A percentile compares a stretch with the other conserved stretches of the same genome.
phyloP scores from a whole-genome alignment of 208 protist genomes.

The Crithidia thermophila region DNA sequence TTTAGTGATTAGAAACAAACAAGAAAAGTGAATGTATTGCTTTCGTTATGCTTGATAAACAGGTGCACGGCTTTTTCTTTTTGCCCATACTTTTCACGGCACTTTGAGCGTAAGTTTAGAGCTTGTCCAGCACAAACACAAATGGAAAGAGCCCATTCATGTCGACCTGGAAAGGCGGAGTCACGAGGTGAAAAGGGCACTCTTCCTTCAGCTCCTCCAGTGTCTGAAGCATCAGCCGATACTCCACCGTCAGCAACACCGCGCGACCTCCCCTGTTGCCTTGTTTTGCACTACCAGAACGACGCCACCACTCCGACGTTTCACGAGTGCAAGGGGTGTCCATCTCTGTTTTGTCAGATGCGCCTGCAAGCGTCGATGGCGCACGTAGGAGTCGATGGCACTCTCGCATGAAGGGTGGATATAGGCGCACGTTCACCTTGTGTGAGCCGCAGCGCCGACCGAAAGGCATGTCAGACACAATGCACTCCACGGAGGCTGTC shows the following conservation, averaged over 20 bases:
- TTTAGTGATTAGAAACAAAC: neutral
- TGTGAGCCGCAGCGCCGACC: constrained; percentile 65
- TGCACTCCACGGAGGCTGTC: constrained; percentile 42
- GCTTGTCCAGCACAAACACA: constrained; percentile 60
- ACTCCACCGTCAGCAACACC: constrained; percentile 60
- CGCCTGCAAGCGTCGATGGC: neutral
- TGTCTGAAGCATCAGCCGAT: constrained; percentile 35
- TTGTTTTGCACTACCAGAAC: neutral
- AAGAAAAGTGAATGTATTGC: neutral
- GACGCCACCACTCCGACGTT: constrained; percentile 1
- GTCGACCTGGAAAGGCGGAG: constrained; percentile 41
- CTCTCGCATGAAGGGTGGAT: constrained; percentile 50
- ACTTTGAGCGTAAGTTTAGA: no score
- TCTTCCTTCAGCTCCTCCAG: constrained; percentile 23
- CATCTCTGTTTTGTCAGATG: neutral
- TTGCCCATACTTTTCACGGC: neutral
- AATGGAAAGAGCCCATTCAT: constrained; percentile 58
- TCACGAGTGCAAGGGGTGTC: neutral
- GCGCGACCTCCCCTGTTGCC: constrained; percentile 35
- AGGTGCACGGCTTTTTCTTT: neutral
- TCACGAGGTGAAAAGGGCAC: constrained; percentile 40
- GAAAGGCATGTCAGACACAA: constrained; percentile 75
- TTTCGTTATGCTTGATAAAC: neutral
- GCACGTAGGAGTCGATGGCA: constrained; percentile 46
- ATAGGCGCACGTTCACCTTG: constrained; percentile 44